Percentiles rank a stretch among this genome's conserved stretches.
Conservation (phyloP, 75 land plant genomes). For the Isoetes taiwanensis region DNA sequence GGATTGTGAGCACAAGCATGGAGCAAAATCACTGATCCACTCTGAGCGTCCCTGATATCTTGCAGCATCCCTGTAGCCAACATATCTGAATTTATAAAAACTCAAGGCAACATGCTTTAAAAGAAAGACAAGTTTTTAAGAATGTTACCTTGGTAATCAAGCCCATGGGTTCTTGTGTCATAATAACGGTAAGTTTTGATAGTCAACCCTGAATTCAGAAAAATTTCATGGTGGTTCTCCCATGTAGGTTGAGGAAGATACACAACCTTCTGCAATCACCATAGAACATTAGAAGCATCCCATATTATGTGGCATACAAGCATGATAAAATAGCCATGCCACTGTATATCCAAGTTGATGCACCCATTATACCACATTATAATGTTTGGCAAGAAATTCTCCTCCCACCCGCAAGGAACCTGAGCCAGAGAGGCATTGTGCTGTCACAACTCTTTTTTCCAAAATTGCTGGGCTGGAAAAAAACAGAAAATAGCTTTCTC, state of each 20-base stretch:
- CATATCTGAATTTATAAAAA: no score
- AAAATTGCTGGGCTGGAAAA: conserved; percentile 71
- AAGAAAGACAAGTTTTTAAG: neutral
- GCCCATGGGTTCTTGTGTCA: conserved; percentile 80
- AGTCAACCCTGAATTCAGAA: conserved; percentile 59
- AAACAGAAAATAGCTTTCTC: no score
- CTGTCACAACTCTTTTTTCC: conserved; percentile 76
- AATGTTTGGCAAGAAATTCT: conserved; percentile 85
- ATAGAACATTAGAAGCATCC: no score
- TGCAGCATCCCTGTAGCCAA: conserved; percentile 50
- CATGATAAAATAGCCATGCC: no score
- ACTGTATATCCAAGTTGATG: no score
- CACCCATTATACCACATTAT: conserved; percentile 64
- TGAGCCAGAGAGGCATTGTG: conserved; percentile 85
- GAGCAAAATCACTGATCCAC: conserved; percentile 72
- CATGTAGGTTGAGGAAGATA: conserved; percentile 94
- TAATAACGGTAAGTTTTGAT: conserved; percentile 85
- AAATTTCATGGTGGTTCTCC: conserved; percentile 94
- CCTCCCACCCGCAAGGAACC: conserved; percentile 90
- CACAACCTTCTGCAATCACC: conserved; percentile 61
- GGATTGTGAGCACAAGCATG: conserved; percentile 99
- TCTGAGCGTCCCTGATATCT: conserved; percentile 70
- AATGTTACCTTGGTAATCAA: conserved; percentile 82
- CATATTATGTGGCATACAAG: no score
- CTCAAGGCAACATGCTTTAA: no score